Evolutionary conservation across 1,284 basidiomycete genomes (phyloP).

Genomic region (Hypsizygus ulmarius): DNA sequence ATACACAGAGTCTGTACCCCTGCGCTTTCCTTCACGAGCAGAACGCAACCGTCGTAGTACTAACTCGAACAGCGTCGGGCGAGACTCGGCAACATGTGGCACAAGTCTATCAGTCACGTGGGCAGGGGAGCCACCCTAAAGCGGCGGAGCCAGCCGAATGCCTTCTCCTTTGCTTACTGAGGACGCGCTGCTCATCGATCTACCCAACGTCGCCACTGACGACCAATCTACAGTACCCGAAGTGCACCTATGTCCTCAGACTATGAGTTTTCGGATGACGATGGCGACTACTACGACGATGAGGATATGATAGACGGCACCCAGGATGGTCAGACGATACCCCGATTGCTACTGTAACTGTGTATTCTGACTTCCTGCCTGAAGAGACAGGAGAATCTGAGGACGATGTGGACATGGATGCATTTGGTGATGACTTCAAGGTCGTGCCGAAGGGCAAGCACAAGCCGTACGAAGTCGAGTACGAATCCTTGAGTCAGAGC

Average conservation of each 20-base stretch:
- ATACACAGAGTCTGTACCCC: no score
- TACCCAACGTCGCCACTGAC: background rate
- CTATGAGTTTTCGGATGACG: slow-evolving; percentile 71
- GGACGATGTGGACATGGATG: slow-evolving; percentile 67
- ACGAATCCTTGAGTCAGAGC: slow-evolving; percentile 68
- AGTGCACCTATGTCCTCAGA: slow-evolving; percentile 59
- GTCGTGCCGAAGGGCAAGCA: slow-evolving; percentile 53
- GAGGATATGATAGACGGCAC: slow-evolving; percentile 64
- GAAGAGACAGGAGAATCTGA: slow-evolving; percentile 47
- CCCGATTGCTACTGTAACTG: slow-evolving; percentile 12
- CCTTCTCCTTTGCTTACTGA: background rate
- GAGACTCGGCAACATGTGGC: no score
- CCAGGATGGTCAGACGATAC: slow-evolving; percentile 48
- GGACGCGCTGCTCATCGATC: slow-evolving; percentile 16
- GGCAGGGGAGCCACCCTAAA: background rate
- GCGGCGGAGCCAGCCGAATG: background rate
- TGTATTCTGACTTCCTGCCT: slow-evolving; percentile 17
- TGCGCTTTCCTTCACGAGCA: no score
- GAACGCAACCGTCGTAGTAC: no score
- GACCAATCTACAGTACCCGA: background rate
- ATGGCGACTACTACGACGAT: slow-evolving; percentile 64
- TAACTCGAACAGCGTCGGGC: no score
- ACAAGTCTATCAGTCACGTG: no score
- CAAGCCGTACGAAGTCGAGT: slow-evolving; percentile 78
- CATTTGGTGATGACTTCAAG: slow-evolving; percentile 60